These are phyloP conservation scores for Lenzites betulinus DNA, from an alignment of 768 basidiomycete genomes.

Conservation along the genomic window DNA sequence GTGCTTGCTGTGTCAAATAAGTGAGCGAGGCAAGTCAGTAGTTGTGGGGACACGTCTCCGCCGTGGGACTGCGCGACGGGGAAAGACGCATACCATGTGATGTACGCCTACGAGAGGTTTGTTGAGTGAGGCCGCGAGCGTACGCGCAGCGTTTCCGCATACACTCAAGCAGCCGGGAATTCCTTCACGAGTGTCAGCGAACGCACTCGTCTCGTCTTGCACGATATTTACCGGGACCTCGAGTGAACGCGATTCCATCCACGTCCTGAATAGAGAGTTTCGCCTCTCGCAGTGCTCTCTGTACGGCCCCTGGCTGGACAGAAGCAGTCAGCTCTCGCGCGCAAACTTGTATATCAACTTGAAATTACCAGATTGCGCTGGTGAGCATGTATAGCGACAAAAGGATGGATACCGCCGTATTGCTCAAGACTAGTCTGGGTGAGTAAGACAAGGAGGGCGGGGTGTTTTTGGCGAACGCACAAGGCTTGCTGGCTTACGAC, in stretches of 20 bases:
- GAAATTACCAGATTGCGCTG: slow-evolving; percentile 70
- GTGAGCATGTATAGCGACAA: slow-evolving; percentile 76
- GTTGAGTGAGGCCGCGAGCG: slow-evolving; percentile 71
- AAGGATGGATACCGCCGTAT: slow-evolving; percentile 77
- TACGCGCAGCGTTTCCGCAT: slow-evolving; percentile 81
- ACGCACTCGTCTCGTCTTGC: not conserved
- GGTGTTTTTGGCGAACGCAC: slow-evolving; percentile 36
- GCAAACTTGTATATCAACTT: not conserved
- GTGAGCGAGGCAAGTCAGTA: too few relatives aligned
- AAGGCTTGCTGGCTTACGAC: slow-evolving; percentile 79
- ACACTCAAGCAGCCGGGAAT: slow-evolving; percentile 82
- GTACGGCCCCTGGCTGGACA: slow-evolving; percentile 71
- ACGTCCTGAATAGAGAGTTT: slow-evolving; percentile 58
- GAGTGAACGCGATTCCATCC: slow-evolving; percentile 88
- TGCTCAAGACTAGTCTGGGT: slow-evolving; percentile 48
- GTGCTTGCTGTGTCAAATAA: slow-evolving; percentile 80
- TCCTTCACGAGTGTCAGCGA: slow-evolving; percentile 40
- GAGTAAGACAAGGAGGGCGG: not conserved
- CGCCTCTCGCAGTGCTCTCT: slow-evolving; percentile 67
- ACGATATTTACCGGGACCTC: slow-evolving; percentile 67
- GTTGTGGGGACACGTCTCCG: too few relatives aligned
- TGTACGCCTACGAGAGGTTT: slow-evolving; percentile 90
- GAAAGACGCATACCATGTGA: slow-evolving; percentile 73
- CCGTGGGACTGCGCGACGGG: not conserved
- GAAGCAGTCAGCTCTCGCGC: not conserved